Percentiles rank a stretch among this genome's conserved stretches.
phyloP scores from a whole-genome alignment of 83 land plant species.

The Picea mariana region DNA sequence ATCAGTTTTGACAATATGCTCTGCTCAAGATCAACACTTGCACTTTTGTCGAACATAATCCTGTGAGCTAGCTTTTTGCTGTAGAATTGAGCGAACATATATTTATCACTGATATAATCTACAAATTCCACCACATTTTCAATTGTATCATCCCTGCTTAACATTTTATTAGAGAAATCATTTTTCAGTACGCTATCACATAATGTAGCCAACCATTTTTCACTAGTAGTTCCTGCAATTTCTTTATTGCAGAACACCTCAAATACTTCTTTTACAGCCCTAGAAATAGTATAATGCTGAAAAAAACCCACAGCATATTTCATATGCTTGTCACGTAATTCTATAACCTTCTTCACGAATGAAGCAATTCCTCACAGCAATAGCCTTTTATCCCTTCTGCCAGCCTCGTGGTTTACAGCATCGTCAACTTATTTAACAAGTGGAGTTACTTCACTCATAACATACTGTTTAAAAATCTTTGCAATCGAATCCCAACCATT shows the following conservation, averaged over 20 bases:
- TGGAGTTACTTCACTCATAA: too few species aligned
- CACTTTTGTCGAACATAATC: constrained; percentile 32
- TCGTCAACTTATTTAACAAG: too few species aligned
- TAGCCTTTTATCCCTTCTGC: neutral
- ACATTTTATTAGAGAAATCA: constrained; percentile 55
- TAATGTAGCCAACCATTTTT: constrained; percentile 81
- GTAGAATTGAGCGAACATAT: neutral
- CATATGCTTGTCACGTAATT: constrained; percentile 80
- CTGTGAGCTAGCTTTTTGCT: constrained; percentile 54
- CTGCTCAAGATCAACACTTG: constrained; percentile 77
- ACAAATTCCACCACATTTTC: constrained; percentile 70
- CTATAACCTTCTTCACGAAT: constrained; percentile 82
- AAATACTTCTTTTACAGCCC: constrained; percentile 89
- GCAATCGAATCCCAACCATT: too few species aligned
- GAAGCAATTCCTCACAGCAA: constrained; percentile 21
- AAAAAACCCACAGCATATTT: constrained; percentile 71
- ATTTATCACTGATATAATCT: too few species aligned
- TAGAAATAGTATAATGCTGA: constrained; percentile 59
- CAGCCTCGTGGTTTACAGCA: too few species aligned
- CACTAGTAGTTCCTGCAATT: constrained; percentile 85
- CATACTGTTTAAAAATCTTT: too few species aligned
- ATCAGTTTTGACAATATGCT: constrained; percentile 86
- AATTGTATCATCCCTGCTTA: constrained; percentile 88
- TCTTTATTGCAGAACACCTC: constrained; percentile 84
- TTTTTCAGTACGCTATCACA: constrained; percentile 87